phyloP scores from a whole-genome alignment of 108 stramenopile genomes.

The Aurantiochytrium sp. region DNA sequence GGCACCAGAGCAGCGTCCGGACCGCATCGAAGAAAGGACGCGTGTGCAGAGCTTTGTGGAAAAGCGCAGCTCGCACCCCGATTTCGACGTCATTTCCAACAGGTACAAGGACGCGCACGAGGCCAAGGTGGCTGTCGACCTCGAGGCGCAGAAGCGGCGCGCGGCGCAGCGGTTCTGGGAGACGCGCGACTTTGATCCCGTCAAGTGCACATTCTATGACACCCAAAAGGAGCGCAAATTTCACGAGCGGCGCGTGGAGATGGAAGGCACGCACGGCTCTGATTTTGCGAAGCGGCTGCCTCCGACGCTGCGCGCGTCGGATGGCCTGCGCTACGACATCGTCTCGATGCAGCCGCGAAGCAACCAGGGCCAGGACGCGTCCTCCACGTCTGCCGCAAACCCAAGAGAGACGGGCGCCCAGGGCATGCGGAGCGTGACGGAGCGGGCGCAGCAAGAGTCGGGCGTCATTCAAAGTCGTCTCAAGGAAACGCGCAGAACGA shows the following conservation, averaged over 20 bases:
- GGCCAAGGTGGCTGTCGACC: background rate
- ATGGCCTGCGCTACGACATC: background rate
- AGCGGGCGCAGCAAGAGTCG: conserved; percentile 2
- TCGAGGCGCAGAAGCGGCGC: background rate
- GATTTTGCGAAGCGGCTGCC: background rate
- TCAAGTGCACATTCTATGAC: background rate
- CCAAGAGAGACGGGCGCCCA: too few species aligned
- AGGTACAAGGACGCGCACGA: background rate
- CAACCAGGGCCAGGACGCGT: conserved; percentile 16
- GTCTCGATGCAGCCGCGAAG: background rate
- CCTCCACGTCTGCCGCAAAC: too few species aligned
- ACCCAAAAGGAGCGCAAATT: background rate
- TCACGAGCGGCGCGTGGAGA: background rate
- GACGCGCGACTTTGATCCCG: background rate
- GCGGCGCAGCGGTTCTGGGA: conserved; percentile 11
- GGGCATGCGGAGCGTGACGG: background rate
- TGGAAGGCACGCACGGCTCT: background rate
- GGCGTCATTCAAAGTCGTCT: background rate
- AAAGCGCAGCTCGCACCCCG: background rate
- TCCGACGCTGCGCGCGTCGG: background rate
- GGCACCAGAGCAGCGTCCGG: background rate
- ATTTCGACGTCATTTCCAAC: background rate
- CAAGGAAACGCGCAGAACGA: background rate
- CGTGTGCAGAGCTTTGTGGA: background rate
- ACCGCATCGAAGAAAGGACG: background rate